Evolutionary conservation across 129 eudicot genomes (phyloP).

Genomic region (Flaveria linearis): DNA sequence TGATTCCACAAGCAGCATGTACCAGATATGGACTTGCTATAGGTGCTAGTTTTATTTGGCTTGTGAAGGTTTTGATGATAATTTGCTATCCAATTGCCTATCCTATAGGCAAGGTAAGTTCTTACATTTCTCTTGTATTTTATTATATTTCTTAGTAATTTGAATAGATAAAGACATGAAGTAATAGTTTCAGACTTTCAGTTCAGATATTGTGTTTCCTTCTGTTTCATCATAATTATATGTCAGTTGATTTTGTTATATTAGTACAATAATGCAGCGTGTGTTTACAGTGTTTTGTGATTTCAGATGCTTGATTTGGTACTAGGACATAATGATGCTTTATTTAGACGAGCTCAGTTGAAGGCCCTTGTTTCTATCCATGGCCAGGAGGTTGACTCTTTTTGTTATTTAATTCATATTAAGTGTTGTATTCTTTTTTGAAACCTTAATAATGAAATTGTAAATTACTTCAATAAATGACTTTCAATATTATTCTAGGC

Average conservation of each 20-base stretch:
- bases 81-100: conserved; percentile 81
- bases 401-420: conserved; percentile 2
- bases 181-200: neutral
- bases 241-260: no score
- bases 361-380: conserved; percentile 98
- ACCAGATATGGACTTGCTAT: conserved; percentile 98
- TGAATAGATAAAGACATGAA: conserved; percentile 1
- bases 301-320: conserved; percentile 81
- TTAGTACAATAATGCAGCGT: neutral
- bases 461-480: conserved; percentile 7
- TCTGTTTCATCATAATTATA: neutral
- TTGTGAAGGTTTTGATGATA: conserved; percentile 78
- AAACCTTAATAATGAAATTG: conserved; percentile 7
- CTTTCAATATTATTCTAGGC: conserved; percentile 49
- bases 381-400: conserved; percentile 60
- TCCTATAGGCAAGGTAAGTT: conserved; percentile 87
- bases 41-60: conserved; percentile 88
- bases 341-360: conserved; percentile 90
- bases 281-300: conserved; percentile 22
- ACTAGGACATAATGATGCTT: conserved; percentile 82
- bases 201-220: neutral
- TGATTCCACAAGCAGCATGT: conserved; percentile 94
- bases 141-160: neutral
- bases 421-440: neutral
- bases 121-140: neutral